A percentile compares a stretch with the other conserved stretches of the same genome.
These are phyloP conservation scores for Solanum pinnatisectum DNA, from an alignment of 257 asterid genomes.

Conservation along the genomic window DNA sequence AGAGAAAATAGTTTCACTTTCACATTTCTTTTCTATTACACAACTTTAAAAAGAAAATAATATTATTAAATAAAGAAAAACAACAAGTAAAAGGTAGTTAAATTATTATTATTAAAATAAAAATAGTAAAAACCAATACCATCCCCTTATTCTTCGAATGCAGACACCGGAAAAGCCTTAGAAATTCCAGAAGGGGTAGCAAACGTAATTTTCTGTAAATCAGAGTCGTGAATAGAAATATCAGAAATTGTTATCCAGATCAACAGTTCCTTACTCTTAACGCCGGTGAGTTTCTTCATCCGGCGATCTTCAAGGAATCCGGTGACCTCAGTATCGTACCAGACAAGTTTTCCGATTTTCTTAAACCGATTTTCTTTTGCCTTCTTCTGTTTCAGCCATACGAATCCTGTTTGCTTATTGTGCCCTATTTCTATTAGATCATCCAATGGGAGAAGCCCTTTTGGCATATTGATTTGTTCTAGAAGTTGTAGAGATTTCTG, in stretches of 20 bases:
- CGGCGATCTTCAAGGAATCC: constrained; percentile 51
- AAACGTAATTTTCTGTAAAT: constrained; percentile 40
- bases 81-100: neutral
- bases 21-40: neutral
- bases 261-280: constrained; percentile 65
- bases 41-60: neutral
- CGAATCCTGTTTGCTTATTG: constrained; percentile 49
- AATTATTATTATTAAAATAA: neutral
- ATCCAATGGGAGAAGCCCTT: constrained; percentile 63
- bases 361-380: constrained; percentile 45
- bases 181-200: constrained; percentile 47
- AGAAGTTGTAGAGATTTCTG: constrained; percentile 50
- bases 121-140: neutral
- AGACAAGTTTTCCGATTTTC: constrained; percentile 38
- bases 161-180: constrained; percentile 48
- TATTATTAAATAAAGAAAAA: neutral
- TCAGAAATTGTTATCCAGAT: constrained; percentile 55
- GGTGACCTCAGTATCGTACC: constrained; percentile 59
- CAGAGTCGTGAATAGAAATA: constrained; percentile 36
- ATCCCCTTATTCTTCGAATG: constrained; percentile 39
- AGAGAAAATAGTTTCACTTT: neutral
- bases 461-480: constrained; percentile 47
- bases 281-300: constrained; percentile 68
- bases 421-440: constrained; percentile 52
- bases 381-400: constrained; percentile 63